These are phyloP conservation scores for Sechiopsis laciniata DNA, from an alignment of 306 rosid genomes.

Conservation along the genomic window DNA sequence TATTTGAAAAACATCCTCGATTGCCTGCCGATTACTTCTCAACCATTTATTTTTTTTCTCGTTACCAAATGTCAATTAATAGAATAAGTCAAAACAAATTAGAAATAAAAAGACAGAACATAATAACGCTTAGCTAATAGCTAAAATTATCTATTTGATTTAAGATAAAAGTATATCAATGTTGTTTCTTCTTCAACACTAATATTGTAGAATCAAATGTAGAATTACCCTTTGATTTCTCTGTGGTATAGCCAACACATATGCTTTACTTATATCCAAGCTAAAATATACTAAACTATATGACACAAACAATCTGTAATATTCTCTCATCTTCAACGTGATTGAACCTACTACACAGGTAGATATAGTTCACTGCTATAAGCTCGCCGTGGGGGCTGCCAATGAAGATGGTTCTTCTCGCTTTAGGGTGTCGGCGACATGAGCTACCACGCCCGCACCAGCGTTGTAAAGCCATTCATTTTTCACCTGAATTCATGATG, in stretches of 20 bases:
- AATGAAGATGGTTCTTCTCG: conserved; percentile 60
- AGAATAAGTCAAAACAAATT: neutral
- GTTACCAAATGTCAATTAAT: neutral
- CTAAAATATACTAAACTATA: conserved; percentile 12
- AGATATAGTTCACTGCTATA: conserved; percentile 30
- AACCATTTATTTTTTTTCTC: neutral
- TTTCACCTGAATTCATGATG: conserved; percentile 55
- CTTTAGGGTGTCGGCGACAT: conserved; percentile 78
- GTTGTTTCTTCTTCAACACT: neutral
- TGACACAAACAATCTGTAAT: neutral
- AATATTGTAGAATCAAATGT: neutral
- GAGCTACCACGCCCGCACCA: conserved; percentile 84
- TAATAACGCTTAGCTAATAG: neutral
- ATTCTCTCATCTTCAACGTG: conserved; percentile 4
- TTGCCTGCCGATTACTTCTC: neutral
- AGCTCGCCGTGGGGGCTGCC: conserved; percentile 40
- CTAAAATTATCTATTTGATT: neutral
- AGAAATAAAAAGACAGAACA: neutral
- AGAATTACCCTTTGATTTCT: neutral
- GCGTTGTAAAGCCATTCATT: conserved; percentile 89
- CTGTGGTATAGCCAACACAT: neutral
- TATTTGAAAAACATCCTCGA: neutral
- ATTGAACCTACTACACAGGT: neutral
- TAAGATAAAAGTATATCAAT: neutral
- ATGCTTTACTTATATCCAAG: neutral